These are phyloP conservation scores for Sugiyamaella castrensis DNA, from an alignment of 1,139 yeast species.

Conservation along the genomic window DNA sequence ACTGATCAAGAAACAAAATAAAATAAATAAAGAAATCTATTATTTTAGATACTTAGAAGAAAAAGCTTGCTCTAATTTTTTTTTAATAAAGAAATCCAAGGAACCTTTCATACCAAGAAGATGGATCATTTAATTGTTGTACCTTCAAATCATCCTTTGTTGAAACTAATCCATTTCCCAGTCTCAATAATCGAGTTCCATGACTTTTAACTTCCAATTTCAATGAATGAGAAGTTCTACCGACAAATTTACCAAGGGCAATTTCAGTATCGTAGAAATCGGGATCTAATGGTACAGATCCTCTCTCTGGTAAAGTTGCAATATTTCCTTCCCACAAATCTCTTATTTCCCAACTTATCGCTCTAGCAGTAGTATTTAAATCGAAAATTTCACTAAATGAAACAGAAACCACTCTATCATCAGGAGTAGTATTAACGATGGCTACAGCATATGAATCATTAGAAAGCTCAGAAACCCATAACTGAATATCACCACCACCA, in stretches of 20 bases:
- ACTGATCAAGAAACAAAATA: too few species aligned
- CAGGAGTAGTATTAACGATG: conserved; percentile 1
- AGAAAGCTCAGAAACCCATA: conserved; percentile 5
- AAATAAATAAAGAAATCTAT: too few species aligned
- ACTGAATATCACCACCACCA: conserved; percentile 2
- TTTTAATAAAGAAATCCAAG: too few species aligned
- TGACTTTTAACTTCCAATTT: not conserved
- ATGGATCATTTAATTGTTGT: too few species aligned
- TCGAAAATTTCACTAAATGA: conserved; percentile 6
- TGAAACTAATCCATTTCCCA: not conserved
- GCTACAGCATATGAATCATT: conserved; percentile 6
- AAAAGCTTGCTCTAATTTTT: too few species aligned
- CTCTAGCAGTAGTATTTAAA: conserved; percentile 2
- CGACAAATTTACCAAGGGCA: not conserved
- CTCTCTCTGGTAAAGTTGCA: conserved; percentile 1
- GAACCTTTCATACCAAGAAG: too few species aligned
- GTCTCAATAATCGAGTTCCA: conserved; percentile 1
- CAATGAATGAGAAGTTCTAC: not conserved
- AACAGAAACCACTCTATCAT: not conserved
- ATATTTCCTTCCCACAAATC: conserved; percentile 3
- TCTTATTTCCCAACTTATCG: conserved; percentile 1
- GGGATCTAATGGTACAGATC: not conserved
- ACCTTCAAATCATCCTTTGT: too few species aligned
- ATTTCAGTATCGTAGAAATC: not conserved
- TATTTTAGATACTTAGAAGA: too few species aligned